Base-by-base conservation (phyloP, 2,329 filamentous ascomycete species). In the Ceratocystis albifundus region DNA sequence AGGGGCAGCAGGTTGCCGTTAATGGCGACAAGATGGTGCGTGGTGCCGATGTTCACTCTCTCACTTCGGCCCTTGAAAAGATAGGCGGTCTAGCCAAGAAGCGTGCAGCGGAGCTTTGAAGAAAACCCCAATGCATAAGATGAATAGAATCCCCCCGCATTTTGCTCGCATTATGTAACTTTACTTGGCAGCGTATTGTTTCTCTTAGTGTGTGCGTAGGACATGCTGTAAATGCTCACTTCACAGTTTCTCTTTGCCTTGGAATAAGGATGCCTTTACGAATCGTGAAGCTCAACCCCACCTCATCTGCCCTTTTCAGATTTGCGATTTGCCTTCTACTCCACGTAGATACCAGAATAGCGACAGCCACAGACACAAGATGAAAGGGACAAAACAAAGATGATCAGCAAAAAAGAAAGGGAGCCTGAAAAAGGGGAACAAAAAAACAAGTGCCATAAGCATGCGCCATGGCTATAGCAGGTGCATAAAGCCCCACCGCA, bases 1-100 rank as follows among this genome's bases (percentile, higher is more conserved):
- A 86, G 71, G 90, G 88, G 70, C 75, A 89, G 75, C 46, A 71
- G 63, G 66, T 68, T 22, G 66, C 70, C 25, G 73, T 75, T 12
- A 72, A 68, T 28, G 73, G 73, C 3, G 66, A 74, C 66, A 69
- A 71, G 7, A 70, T 72, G 67, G 70, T 69, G n/a, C 65, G 68
- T 48, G 68, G 66, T n/a, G 70, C 66, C 61, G 59, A 64, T 44
- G 72, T 72, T 0, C 53, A 67, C 10, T 68, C 68, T 6, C 69
- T 77, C 20, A 71, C 70, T 5, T 72, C 73, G 3, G 76, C 76
- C 1, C 74, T 72, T 1, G 75, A 77, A 70, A 77, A 77, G 71
- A 68, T 77, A 22, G 72, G 73, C 0, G 73, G 69, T 0, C 66
- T 77, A 70, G 76, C 76, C 2, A 70, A 71, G 70, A 74, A 75